Conservation (phyloP, 2,329 filamentous ascomycete species). For the Magnaporthiopsis incrustans region DNA sequence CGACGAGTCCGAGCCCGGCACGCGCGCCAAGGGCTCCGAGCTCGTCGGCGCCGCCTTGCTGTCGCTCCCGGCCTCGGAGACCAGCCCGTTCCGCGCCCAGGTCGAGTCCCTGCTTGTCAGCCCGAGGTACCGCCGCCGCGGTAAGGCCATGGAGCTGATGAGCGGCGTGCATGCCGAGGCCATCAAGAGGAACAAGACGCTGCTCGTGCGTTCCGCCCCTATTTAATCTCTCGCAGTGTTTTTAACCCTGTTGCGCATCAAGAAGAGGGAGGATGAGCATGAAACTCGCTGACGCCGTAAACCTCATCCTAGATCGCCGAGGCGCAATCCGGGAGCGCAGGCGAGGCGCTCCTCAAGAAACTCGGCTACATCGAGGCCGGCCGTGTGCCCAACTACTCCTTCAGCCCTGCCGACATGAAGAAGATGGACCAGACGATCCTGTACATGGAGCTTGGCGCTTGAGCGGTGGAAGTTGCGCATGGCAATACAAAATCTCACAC, state of each 20-base stretch:
- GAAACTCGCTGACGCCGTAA: conserved; percentile 9
- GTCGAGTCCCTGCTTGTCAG: conserved; percentile 53
- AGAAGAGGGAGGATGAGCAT: no score
- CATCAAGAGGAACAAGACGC: conserved; percentile 33
- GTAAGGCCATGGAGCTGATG: conserved; percentile 45
- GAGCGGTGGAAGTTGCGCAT: background rate
- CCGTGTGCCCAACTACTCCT: conserved; percentile 44
- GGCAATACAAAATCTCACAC: background rate
- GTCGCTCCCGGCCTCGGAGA: conserved; percentile 42
- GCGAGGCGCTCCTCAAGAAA: conserved; percentile 44
- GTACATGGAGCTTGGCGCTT: conserved; percentile 44
- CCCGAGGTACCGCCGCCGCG: conserved; percentile 39
- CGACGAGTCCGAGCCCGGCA: conserved; percentile 23
- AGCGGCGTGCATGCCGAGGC: conserved; percentile 48
- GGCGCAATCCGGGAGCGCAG: conserved; percentile 45
- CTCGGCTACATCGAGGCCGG: conserved; percentile 51
- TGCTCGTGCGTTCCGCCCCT: conserved; percentile 38
- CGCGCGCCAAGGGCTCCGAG: conserved; percentile 32
- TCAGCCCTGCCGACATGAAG: conserved; percentile 36
- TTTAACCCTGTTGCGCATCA: background rate
- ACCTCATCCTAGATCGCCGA: conserved; percentile 7
- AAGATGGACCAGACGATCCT: conserved; percentile 47
- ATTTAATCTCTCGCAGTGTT: background rate
- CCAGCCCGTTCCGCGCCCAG: conserved; percentile 43
- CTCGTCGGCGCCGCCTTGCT: conserved; percentile 51